Percentiles rank a stretch among this genome's conserved stretches.
Evolutionary conservation across 371 early-diverging fungal species (phyloP).

Genomic region (Syncephalis plumigaleata): DNA sequence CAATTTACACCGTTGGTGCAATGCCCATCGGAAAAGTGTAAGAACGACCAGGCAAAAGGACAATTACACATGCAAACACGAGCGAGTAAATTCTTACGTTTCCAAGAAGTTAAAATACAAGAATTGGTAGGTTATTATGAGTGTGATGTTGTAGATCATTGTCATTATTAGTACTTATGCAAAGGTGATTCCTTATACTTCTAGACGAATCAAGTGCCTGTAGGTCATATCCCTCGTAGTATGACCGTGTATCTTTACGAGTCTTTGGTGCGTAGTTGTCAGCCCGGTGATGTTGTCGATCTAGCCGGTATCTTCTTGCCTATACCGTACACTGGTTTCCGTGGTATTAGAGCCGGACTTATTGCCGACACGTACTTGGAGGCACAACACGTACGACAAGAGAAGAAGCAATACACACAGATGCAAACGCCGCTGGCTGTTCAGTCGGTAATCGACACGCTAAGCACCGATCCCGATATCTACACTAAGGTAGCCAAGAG

Average conservation of each 20-base stretch:
- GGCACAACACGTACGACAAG: slow-evolving; percentile 65
- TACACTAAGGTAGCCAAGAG: slow-evolving; percentile 78
- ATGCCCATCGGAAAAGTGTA: slow-evolving; percentile 80
- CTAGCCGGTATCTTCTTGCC: slow-evolving; percentile 91
- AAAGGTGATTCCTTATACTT: neutral
- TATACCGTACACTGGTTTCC: slow-evolving; percentile 85
- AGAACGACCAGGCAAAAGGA: slow-evolving; percentile 69
- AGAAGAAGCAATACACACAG: slow-evolving; percentile 78
- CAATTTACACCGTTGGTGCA: slow-evolving; percentile 79
- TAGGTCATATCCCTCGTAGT: slow-evolving; percentile 95
- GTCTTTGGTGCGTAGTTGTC: slow-evolving; percentile 57
- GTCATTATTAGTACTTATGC: too few relatives aligned
- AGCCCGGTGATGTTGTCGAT: slow-evolving; percentile 85
- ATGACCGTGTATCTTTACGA: slow-evolving; percentile 87
- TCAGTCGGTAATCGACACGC: slow-evolving; percentile 31
- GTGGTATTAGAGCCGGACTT: slow-evolving; percentile 84
- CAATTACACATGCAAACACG: slow-evolving; percentile 87
- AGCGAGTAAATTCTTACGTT: slow-evolving; percentile 84
- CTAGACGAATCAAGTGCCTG: slow-evolving; percentile 92
- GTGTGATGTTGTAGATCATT: too few relatives aligned
- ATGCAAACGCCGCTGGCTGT: slow-evolving; percentile 50
- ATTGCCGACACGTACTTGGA: slow-evolving; percentile 93
- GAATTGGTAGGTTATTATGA: slow-evolving; percentile 76
- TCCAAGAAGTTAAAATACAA: slow-evolving; percentile 92
- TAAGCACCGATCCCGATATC: slow-evolving; percentile 49